Base-by-base conservation (phyloP, 1,284 basidiomycete species). In the Neonothopanus nambi region DNA sequence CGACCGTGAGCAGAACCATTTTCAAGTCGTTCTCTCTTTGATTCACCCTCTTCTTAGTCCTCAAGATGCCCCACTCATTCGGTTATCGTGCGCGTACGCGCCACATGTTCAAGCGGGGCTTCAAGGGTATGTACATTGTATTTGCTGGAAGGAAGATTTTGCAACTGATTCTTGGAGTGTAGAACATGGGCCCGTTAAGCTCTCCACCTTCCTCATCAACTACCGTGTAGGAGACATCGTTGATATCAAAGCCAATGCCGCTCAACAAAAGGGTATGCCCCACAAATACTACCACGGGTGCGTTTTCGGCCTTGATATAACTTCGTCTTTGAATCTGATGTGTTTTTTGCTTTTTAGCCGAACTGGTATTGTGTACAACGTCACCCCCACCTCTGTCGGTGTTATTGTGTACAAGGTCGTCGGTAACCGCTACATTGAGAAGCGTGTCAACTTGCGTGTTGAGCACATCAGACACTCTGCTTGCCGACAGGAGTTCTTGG, bases 241-340 rank as follows among this genome's bases (percentile, higher is more conserved):
- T 66, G 96, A 99, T 81, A 99, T 99, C 84, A 97, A 97, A 81
- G 96, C 96, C 66, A 98, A 99, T 74, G 87, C 95, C 59, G 93
- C 95, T 50, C 91, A 98, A 77, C 97, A 99, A 85, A 97, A 96
- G 90, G 96, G 96, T 76, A 98, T 99, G 94, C 95, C 96, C 72
- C 95, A 98, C 85, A 98, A 98, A 79, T 95, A 81, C 81, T 92
- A 92, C 78, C 89, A 92, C 64, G 90, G 89, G 88, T 90, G 59
- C 60, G 87, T 80, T 51, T 33, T 45, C 21, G 2, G 42, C 9
- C 35, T 54, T 40, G 42, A 55, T 57, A 28, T 40, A 51, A 28
- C 18, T 17, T 17, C 21, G 20, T 44, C 36, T 28, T 12, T 37
- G 6, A 37, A 33, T 36, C 30, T 39, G 42, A 43, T 42, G 39